Conservation (phyloP, 345 rosid genomes). For the Tarenaya hassleriana region DNA sequence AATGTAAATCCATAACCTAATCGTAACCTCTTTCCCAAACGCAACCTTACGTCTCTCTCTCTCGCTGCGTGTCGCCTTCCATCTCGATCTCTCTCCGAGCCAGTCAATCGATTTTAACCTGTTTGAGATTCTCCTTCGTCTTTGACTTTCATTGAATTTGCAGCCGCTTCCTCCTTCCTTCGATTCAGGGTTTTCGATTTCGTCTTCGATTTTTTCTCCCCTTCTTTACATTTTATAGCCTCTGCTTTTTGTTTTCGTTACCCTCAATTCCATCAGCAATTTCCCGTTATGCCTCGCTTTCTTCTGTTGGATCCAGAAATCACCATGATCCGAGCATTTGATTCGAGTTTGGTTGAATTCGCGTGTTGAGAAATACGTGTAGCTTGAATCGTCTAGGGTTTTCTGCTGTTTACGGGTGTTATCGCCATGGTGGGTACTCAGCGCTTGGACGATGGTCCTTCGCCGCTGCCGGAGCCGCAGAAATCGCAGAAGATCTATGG, state of each 20-base stretch:
- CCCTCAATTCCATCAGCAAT: too few relatives aligned
- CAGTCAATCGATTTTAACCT: slow-evolving; percentile 11
- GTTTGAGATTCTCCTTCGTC: background rate
- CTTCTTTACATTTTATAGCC: background rate
- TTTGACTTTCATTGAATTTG: slow-evolving; percentile 14
- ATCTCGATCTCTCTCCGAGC: slow-evolving; percentile 11
- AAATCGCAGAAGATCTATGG: slow-evolving; percentile 34
- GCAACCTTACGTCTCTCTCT: too few relatives aligned
- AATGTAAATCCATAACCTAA: too few relatives aligned
- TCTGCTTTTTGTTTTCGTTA: too few relatives aligned
- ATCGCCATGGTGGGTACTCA: slow-evolving; percentile 43
- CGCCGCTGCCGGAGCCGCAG: slow-evolving; percentile 15
- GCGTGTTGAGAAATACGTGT: background rate
- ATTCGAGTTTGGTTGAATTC: background rate
- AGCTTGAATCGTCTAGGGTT: slow-evolving; percentile 8
- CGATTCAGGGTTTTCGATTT: slow-evolving; percentile 22
- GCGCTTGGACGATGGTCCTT: slow-evolving; percentile 26
- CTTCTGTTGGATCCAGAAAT: background rate
- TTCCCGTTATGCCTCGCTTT: background rate
- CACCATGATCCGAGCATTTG: slow-evolving; percentile 8
- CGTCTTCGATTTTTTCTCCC: slow-evolving; percentile 11
- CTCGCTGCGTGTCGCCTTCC: background rate
- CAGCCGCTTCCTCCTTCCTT: slow-evolving; percentile 14
- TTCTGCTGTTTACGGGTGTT: background rate
- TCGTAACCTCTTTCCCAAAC: too few relatives aligned